Evolutionary conservation across 208 protist genomes (phyloP).

Genomic region (Leishmania amazonensis): DNA sequence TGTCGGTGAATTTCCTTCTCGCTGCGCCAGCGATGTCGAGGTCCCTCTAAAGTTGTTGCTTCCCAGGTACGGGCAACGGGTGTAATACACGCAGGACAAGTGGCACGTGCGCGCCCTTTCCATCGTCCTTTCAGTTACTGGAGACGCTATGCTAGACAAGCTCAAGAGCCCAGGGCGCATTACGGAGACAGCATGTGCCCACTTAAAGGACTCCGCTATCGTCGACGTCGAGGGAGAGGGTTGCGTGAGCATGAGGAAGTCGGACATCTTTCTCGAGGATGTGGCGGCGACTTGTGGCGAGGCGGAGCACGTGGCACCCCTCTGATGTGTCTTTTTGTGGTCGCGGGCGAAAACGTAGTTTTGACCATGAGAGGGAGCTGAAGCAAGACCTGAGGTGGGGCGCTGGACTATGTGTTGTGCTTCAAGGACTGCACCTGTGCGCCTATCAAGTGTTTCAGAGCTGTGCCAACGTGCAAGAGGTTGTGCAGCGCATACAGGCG

Average conservation of each 20-base stretch:
- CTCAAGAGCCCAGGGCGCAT: constrained; percentile 69
- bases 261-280: constrained; percentile 40
- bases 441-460: constrained; percentile 51
- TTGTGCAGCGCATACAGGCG: constrained; percentile 36
- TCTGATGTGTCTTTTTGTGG: constrained; percentile 30
- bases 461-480: constrained; percentile 49
- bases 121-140: constrained; percentile 30
- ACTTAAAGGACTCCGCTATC: constrained; percentile 32
- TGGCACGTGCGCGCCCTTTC: constrained; percentile 67
- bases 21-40: constrained; percentile 56
- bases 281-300: constrained; percentile 31
- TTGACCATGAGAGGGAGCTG: constrained; percentile 45
- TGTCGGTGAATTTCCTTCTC: constrained; percentile 48
- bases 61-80: constrained; percentile 61
- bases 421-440: constrained; percentile 37
- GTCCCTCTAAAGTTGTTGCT: constrained; percentile 72
- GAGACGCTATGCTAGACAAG: constrained; percentile 47
- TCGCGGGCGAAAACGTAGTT: constrained; percentile 33
- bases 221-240: constrained; percentile 37
- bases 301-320: constrained; percentile 33
- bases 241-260: constrained; percentile 26
- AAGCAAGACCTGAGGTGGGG: constrained; percentile 45
- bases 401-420: constrained; percentile 44
- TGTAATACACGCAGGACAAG: constrained; percentile 85
- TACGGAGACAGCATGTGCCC: constrained; percentile 50